These are phyloP conservation scores for Trebouxia sp. DNA, from an alignment of 139 green algal species.

Conservation along the genomic window DNA sequence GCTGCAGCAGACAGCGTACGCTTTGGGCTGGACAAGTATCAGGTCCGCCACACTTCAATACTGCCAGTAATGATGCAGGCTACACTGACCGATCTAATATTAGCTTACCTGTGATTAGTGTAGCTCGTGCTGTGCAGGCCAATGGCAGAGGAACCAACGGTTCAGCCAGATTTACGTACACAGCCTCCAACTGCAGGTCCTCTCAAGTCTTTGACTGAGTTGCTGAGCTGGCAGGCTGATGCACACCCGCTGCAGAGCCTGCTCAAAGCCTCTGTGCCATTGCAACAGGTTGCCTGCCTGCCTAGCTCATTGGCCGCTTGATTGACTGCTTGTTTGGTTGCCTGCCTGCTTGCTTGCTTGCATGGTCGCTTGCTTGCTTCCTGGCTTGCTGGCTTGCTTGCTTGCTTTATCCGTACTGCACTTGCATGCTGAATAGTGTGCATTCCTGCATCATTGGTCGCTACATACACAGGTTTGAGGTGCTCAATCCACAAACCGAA, in stretches of 20 bases:
- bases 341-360: too few relatives aligned
- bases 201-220: not conserved
- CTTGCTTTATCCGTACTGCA: not conserved
- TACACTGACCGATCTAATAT: not conserved
- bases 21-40: not conserved
- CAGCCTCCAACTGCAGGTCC: not conserved
- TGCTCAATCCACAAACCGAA: not conserved
- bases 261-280: slow-evolving; percentile 3
- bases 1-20: not conserved
- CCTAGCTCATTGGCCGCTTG: not conserved
- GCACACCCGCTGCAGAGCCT: not conserved
- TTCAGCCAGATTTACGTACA: not conserved
- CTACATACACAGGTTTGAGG: not conserved
- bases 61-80: not conserved
- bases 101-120: not conserved
- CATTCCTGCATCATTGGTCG: too few relatives aligned
- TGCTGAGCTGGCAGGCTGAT: slow-evolving; percentile 2
- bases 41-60: not conserved
- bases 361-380: not conserved
- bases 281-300: not conserved
- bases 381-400: not conserved
- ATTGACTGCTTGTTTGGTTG: not conserved
- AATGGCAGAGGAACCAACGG: not conserved
- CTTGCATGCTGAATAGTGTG: not conserved
- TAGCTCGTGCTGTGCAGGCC: not conserved